These are phyloP conservation scores for Plasmopara halstedii DNA, from an alignment of 352 stramenopile species.

Conservation along the genomic window DNA sequence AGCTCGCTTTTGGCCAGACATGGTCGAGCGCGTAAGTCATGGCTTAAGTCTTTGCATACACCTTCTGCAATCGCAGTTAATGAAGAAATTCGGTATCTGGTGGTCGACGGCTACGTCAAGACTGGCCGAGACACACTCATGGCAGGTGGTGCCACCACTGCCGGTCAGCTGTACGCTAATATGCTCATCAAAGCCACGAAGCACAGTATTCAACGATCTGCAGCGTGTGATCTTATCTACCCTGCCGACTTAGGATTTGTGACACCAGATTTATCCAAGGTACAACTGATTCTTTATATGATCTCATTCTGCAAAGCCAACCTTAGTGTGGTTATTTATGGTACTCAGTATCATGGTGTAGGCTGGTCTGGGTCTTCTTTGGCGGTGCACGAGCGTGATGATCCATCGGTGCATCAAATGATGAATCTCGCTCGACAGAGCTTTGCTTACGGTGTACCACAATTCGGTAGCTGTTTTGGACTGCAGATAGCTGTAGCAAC, in stretches of 20 bases:
- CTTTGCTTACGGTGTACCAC: conserved; percentile 48
- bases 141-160: conserved; percentile 51
- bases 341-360: conserved; percentile 53
- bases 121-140: conserved; percentile 49
- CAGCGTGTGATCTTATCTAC: conserved; percentile 53
- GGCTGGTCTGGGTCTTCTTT: conserved; percentile 73
- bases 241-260: conserved; percentile 48
- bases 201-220: conserved; percentile 23
- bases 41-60: conserved; percentile 7
- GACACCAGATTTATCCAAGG: conserved; percentile 41
- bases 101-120: conserved; percentile 70
- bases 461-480: conserved; percentile 76
- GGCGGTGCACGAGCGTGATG: conserved; percentile 45
- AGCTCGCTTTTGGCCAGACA: neutral
- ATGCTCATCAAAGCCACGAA: conserved; percentile 56
- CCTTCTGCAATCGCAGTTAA: neutral
- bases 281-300: conserved; percentile 2
- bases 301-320: neutral
- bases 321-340: neutral
- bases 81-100: conserved; percentile 39
- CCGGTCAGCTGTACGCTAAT: conserved; percentile 58
- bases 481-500: conserved; percentile 53
- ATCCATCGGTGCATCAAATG: conserved; percentile 44
- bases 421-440: conserved; percentile 28
- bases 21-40: neutral